A percentile compares a stretch with the other conserved stretches of the same genome.
phyloP scores from a whole-genome alignment of 371 early-diverging fungal genomes.

The Mortierella sp. region DNA sequence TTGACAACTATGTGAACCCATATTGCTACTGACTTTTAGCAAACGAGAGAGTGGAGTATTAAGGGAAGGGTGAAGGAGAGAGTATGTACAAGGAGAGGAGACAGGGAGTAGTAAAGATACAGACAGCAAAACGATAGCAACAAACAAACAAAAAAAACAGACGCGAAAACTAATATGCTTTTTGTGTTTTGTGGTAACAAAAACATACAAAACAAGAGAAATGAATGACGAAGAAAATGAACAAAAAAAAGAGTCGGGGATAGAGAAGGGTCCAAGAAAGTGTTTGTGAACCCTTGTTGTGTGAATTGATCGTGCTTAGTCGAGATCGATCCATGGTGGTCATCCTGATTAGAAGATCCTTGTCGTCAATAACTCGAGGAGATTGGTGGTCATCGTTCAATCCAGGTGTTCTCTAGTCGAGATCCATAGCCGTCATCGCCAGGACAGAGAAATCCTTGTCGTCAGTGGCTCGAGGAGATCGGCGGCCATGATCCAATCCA shows the following conservation, averaged over 20 bases:
- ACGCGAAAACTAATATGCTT: constrained; percentile 5
- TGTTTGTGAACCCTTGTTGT: not conserved
- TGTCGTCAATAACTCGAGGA: constrained; percentile 15
- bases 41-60: constrained; percentile 8
- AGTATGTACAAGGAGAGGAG: not conserved
- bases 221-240: not conserved
- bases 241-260: not conserved
- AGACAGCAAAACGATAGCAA: not conserved
- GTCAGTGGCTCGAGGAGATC: constrained; percentile 25
- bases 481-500: constrained; percentile 35
- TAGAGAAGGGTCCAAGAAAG: not conserved
- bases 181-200: not conserved
- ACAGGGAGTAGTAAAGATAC: not conserved
- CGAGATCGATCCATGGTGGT: constrained; percentile 30
- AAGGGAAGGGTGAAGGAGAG: constrained; percentile 3
- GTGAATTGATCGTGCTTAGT: not conserved
- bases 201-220: not conserved
- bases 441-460: not conserved
- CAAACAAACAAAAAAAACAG: not conserved
- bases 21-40: not conserved
- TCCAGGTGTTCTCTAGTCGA: constrained; percentile 33
- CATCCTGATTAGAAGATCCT: not conserved
- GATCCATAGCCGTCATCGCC: constrained; percentile 34
- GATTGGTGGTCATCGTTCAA: constrained; percentile 29
- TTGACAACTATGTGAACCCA: not conserved